Evolutionary conservation across 2,329 filamentous ascomycete species (phyloP).

Genomic region (Teratosphaeria pseudoeucalypti): DNA sequence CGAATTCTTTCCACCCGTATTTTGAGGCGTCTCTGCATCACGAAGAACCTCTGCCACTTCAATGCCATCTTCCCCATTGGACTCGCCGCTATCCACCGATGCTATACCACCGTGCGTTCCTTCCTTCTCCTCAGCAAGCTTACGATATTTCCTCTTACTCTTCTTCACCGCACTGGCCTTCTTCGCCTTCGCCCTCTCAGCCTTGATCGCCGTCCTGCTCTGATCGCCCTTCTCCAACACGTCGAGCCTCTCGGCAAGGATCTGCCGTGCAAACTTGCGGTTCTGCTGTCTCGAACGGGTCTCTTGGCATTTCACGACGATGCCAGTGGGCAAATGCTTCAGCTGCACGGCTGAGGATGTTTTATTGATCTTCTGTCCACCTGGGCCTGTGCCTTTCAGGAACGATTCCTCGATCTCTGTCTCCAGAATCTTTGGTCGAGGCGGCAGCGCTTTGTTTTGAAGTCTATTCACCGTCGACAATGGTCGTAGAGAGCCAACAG

Average conservation of each 20-base stretch:
- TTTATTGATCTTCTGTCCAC: slow-evolving; percentile 98
- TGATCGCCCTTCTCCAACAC: slow-evolving; percentile 59
- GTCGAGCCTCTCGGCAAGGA: slow-evolving; percentile 72
- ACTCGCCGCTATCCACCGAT: neutral
- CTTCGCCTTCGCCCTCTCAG: slow-evolving; percentile 53
- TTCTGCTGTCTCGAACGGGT: slow-evolving; percentile 83
- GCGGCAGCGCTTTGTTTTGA: slow-evolving; percentile 55
- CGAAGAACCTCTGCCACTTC: neutral
- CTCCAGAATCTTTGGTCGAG: slow-evolving; percentile 65
- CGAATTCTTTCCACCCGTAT: neutral
- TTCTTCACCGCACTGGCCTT: slow-evolving; percentile 74
- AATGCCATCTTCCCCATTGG: neutral
- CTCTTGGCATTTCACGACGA: slow-evolving; percentile 88
- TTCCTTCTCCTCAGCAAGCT: slow-evolving; percentile 44
- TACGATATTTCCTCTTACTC: slow-evolving; percentile 65
- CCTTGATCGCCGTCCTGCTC: slow-evolving; percentile 56
- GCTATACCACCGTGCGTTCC: slow-evolving; percentile 10
- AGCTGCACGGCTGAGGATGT: slow-evolving; percentile 91
- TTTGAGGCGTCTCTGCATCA: neutral
- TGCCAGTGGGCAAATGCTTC: slow-evolving; percentile 77
- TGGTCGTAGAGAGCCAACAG: neutral
- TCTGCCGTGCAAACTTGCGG: slow-evolving; percentile 66
- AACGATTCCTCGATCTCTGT: slow-evolving; percentile 74
- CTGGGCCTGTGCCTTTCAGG: slow-evolving; percentile 83
- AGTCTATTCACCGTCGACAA: slow-evolving; percentile 1